These are phyloP conservation scores for Cladobotryum protrusum DNA, from an alignment of 2,329 filamentous ascomycete genomes.

Conservation along the genomic window DNA sequence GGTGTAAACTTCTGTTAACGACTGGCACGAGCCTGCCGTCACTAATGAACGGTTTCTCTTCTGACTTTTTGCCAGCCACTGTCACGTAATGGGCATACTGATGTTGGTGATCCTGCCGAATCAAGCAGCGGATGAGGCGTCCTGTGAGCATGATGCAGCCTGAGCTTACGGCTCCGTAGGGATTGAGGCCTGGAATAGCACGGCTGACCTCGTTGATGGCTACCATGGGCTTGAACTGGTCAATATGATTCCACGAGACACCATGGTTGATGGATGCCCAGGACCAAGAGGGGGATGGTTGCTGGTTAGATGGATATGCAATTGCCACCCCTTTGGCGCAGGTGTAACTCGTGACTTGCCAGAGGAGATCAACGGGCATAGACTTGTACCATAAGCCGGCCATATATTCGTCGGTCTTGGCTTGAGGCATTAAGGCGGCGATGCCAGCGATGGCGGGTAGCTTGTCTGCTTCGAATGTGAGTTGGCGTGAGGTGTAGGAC, in stretches of 20 bases:
- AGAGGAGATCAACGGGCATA: slow-evolving; percentile 5
- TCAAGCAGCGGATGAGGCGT: no score
- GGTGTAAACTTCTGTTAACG: no score
- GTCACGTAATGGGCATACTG: no score
- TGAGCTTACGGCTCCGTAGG: no score
- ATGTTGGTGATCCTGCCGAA: no score
- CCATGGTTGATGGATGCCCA: slow-evolving; percentile 5
- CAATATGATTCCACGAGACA: neutral
- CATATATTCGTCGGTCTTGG: neutral
- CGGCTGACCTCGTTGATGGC: neutral
- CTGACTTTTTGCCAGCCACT: no score
- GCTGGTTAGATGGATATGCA: neutral
- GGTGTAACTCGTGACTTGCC: neutral
- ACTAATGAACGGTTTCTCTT: no score
- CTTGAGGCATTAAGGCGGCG: neutral
- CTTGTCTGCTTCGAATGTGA: neutral
- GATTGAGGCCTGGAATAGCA: neutral
- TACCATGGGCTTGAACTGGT: neutral
- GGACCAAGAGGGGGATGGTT: slow-evolving; percentile 7
- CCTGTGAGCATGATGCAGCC: no score
- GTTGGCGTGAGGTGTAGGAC: neutral
- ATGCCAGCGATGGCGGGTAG: slow-evolving; percentile 1
- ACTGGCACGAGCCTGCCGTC: no score
- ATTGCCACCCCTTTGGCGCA: neutral
- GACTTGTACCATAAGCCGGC: slow-evolving; percentile 5